Conservation (phyloP, 2,329 filamentous ascomycete genomes). For the Venturia nashicola region DNA sequence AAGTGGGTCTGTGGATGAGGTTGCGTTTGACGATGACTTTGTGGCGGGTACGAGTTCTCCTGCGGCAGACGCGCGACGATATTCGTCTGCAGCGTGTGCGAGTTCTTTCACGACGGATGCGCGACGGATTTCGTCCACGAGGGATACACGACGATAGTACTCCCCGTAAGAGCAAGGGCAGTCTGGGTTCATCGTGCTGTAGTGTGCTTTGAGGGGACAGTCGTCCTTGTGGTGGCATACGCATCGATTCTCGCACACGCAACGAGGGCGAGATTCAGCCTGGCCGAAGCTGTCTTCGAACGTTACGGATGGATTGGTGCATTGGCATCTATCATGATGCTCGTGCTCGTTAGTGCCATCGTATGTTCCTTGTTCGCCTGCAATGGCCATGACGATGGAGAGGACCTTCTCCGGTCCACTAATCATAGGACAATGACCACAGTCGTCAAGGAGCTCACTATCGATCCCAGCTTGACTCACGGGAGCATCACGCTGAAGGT, state of each 20-base stretch:
- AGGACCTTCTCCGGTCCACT: background rate
- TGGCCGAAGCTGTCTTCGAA: background rate
- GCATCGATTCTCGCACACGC: background rate
- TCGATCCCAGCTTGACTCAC: background rate
- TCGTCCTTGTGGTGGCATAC: background rate
- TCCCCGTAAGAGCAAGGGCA: background rate
- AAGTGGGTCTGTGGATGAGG: background rate
- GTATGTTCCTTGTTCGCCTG: background rate
- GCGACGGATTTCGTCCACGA: background rate
- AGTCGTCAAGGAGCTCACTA: background rate
- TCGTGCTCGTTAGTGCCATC: background rate
- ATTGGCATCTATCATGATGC: background rate
- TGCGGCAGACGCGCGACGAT: too few relatives aligned
- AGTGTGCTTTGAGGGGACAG: background rate
- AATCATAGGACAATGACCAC: background rate
- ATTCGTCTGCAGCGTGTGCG: background rate
- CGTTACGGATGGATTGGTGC: background rate
- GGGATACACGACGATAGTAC: background rate
- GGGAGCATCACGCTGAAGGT: background rate
- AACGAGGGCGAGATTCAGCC: background rate
- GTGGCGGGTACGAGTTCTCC: background rate
- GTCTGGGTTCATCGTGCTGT: constrained; percentile 1
- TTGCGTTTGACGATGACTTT: background rate
- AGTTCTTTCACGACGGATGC: too few relatives aligned
- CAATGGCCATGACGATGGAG: background rate